A percentile compares a stretch with the other conserved stretches of the same genome.
These are phyloP conservation scores for Monosporascus sp. DNA, from an alignment of 2,329 filamentous ascomycete species.

Conservation along the genomic window DNA sequence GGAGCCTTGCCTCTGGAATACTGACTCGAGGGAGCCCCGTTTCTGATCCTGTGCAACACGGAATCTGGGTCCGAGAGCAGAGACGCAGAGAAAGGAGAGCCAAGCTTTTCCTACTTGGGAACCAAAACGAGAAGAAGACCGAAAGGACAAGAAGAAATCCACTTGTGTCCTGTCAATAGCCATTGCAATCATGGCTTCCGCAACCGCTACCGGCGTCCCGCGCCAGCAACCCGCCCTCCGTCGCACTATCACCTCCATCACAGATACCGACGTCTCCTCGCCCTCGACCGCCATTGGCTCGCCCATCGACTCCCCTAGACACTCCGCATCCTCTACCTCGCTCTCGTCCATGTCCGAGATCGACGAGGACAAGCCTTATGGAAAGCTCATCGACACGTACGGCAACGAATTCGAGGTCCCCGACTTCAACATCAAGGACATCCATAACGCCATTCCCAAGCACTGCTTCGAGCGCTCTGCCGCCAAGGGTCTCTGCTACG, in stretches of 20 bases:
- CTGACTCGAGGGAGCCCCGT: neutral
- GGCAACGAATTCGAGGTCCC: slow-evolving; percentile 92
- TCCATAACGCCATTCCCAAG: slow-evolving; percentile 92
- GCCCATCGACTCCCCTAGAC: slow-evolving; percentile 53
- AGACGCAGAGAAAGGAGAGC: too few species aligned
- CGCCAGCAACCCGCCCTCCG: slow-evolving; percentile 40
- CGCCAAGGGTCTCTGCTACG: slow-evolving; percentile 70
- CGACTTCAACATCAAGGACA: slow-evolving; percentile 96
- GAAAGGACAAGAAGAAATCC: neutral
- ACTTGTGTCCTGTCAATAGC: neutral
- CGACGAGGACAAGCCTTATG: slow-evolving; percentile 41
- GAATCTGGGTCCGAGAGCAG: neutral
- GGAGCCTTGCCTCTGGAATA: neutral
- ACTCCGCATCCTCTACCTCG: slow-evolving; percentile 77
- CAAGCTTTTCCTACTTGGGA: neutral
- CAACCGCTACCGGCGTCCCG: slow-evolving; percentile 36
- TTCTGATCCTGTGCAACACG: neutral
- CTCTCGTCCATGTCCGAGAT: slow-evolving; percentile 81
- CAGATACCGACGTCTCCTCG: slow-evolving; percentile 39
- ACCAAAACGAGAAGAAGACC: neutral
- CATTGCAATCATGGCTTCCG: slow-evolving; percentile 37
- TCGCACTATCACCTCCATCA: slow-evolving; percentile 39
- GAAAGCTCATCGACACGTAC: slow-evolving; percentile 80
- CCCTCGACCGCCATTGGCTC: slow-evolving; percentile 54
- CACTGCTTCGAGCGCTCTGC: slow-evolving; percentile 93